Conservation (phyloP, 2,329 filamentous ascomycete genomes). For the Aspergillus terreus region DNA sequence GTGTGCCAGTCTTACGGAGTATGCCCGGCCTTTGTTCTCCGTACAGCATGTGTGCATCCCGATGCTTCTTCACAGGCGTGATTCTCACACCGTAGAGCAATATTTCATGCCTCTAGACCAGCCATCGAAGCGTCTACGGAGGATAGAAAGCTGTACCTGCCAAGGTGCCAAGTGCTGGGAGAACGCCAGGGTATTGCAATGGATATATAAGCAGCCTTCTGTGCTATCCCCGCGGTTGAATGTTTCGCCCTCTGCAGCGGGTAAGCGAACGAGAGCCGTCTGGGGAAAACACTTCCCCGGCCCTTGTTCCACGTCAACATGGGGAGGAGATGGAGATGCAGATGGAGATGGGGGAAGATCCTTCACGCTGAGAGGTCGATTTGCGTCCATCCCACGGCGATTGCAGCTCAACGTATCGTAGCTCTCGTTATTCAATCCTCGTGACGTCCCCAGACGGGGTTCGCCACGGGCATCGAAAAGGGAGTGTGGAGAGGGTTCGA, state of each 20-base stretch:
- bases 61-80: too few species aligned
- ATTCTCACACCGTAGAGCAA: too few species aligned
- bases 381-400: background rate
- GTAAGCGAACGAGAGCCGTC: conserved; percentile 7
- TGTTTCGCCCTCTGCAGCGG: conserved; percentile 18
- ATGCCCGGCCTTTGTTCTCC: too few species aligned
- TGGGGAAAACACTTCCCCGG: conserved; percentile 34
- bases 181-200: background rate
- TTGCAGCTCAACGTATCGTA: conserved; percentile 13
- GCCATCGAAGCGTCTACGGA: too few species aligned
- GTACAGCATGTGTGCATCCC: too few species aligned
- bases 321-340: background rate
- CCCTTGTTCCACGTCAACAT: conserved; percentile 7
- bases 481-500: conserved; percentile 24
- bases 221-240: conserved; percentile 22
- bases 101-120: too few species aligned
- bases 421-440: conserved; percentile 18
- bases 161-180: too few species aligned
- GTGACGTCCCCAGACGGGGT: conserved; percentile 26
- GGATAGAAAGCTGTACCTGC: too few species aligned
- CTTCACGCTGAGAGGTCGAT: conserved; percentile 6
- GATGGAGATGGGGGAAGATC: conserved; percentile 11
- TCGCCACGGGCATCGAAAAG: conserved; percentile 13
- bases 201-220: background rate
- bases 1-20: too few species aligned